These are phyloP conservation scores for Fusarium chaquense DNA, from an alignment of 2,329 filamentous ascomycete genomes.

Conservation along the genomic window DNA sequence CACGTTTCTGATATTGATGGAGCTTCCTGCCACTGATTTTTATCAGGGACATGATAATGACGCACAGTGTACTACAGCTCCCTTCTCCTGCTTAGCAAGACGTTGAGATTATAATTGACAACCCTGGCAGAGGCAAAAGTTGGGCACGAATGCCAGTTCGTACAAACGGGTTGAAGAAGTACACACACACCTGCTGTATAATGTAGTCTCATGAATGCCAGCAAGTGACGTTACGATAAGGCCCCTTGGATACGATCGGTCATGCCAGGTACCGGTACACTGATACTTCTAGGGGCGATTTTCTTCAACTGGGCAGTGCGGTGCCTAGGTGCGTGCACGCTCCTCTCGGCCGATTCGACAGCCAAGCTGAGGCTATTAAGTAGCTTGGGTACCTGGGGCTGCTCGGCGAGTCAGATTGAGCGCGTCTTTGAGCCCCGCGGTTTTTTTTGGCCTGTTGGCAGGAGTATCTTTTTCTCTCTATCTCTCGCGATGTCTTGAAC, in stretches of 20 bases:
- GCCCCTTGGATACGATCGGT: conserved; percentile 12
- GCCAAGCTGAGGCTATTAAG: conserved; percentile 29
- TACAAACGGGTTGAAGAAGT: conserved; percentile 28
- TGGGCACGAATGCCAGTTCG: conserved; percentile 37
- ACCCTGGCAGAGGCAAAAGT: conserved; percentile 36
- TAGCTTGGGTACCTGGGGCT: conserved; percentile 13
- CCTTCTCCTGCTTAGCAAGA: conserved; percentile 20
- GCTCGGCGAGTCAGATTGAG: conserved; percentile 46
- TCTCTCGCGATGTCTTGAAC: not conserved
- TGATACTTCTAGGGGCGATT: conserved; percentile 6
- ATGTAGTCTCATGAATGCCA: conserved; percentile 7
- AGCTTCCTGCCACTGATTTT: not conserved
- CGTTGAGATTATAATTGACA: conserved; percentile 12
- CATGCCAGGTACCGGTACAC: conserved; percentile 24
- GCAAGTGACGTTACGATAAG: conserved; percentile 37
- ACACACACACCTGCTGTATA: not conserved
- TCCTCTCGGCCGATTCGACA: conserved; percentile 43
- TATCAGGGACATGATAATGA: not conserved
- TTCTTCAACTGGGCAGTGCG: conserved; percentile 14
- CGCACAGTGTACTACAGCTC: not conserved
- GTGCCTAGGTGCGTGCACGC: conserved; percentile 13
- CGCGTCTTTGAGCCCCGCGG: conserved; percentile 43
- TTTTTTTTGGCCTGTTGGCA: conserved; percentile 20
- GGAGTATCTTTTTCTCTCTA: not conserved
- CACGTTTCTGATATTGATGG: not conserved